Conservation (phyloP, 2,329 filamentous ascomycete genomes). For the Epichloe glyceriae region DNA sequence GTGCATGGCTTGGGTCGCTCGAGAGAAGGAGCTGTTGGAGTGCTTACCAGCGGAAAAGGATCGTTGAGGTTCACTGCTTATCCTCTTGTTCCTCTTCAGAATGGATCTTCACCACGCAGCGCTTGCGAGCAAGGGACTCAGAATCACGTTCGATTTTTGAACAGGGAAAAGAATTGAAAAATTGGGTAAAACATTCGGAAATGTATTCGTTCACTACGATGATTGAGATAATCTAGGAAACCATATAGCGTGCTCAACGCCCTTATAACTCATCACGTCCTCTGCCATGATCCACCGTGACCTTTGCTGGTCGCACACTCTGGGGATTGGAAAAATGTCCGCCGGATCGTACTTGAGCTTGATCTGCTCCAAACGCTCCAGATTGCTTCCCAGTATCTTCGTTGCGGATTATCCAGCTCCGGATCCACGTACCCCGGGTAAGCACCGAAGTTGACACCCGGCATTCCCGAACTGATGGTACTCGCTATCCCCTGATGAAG, state of each 20-base stretch:
- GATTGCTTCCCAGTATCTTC: neutral
- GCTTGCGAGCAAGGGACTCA: neutral
- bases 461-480: neutral
- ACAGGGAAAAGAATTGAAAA: no score
- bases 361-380: neutral
- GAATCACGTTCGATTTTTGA: neutral
- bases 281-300: neutral
- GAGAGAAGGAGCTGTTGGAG: neutral
- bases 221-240: no score
- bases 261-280: neutral
- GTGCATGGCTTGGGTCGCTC: neutral
- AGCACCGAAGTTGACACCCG: neutral
- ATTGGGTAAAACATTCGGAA: no score
- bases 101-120: no score
- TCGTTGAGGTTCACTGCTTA: neutral
- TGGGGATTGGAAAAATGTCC: neutral
- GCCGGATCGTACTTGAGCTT: neutral
- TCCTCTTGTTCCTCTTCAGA: neutral
- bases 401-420: neutral
- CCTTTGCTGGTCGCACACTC: neutral
- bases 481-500: neutral
- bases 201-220: no score
- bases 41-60: neutral
- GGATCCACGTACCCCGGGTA: neutral
- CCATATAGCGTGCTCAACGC: no score